These are phyloP conservation scores for Eimeria nieschulzi DNA, from an alignment of 169 alveolate genomes.

Conservation along the genomic window DNA sequence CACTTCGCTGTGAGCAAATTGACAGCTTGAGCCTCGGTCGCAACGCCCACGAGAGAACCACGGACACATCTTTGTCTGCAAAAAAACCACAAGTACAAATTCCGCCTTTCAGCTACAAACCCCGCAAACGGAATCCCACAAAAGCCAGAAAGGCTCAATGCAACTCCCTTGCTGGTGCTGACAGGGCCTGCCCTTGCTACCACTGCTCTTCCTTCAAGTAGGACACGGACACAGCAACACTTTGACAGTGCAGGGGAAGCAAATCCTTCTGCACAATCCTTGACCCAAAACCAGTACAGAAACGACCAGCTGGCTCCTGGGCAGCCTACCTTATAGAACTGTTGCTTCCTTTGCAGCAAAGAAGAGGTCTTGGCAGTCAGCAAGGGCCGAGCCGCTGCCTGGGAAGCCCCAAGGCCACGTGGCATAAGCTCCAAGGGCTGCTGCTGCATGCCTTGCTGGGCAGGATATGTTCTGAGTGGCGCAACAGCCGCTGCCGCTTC, in stretches of 20 bases:
- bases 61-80: constrained; percentile 76
- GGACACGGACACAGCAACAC: background rate
- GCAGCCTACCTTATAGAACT: constrained; percentile 31
- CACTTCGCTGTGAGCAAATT: constrained; percentile 59
- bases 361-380: constrained; percentile 53
- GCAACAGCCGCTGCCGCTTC: constrained; percentile 39
- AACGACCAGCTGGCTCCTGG: background rate
- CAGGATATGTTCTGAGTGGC: background rate
- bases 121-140: background rate
- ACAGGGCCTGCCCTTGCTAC: background rate
- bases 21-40: constrained; percentile 71
- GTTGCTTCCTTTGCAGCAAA: constrained; percentile 64
- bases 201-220: background rate
- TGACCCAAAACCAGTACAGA: background rate
- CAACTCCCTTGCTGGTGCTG: background rate
- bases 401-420: constrained; percentile 5
- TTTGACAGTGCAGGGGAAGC: background rate
- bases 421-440: constrained; percentile 21
- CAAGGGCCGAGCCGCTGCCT: background rate
- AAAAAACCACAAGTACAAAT: background rate
- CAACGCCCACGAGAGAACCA: constrained; percentile 74
- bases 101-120: background rate
- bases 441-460: constrained; percentile 38
- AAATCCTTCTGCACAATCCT: background rate
- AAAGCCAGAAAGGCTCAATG: background rate